These are phyloP conservation scores for Myriosclerotinia curreyana DNA, from an alignment of 2,329 filamentous ascomycete species.

Conservation along the genomic window DNA sequence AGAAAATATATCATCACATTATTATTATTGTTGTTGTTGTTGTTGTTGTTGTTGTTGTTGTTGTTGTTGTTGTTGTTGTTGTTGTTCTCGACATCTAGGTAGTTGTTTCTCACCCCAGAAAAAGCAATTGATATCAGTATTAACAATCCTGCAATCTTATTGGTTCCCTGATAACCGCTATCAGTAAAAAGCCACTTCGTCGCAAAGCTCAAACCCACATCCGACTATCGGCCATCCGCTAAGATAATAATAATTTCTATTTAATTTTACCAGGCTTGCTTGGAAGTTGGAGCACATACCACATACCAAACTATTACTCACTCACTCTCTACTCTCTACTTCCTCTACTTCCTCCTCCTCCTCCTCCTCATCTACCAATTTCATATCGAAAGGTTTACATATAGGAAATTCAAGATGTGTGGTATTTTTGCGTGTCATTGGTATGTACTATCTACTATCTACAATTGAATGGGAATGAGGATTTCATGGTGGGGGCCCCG, in stretches of 20 bases:
- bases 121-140: neutral
- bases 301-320: constrained; percentile 17
- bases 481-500: constrained; percentile 24
- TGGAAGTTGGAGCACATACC: constrained; percentile 9
- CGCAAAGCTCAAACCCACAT: neutral
- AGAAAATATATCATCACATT: too few species aligned
- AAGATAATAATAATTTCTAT: neutral
- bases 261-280: neutral
- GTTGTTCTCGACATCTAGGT: neutral
- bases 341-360: neutral
- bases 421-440: constrained; percentile 79
- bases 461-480: neutral
- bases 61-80: too few species aligned
- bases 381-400: constrained; percentile 1
- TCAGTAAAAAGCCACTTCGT: constrained; percentile 10
- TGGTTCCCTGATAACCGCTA: neutral
- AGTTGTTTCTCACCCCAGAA: neutral
- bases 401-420: constrained; percentile 28
- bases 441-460: constrained; percentile 20
- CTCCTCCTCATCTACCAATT: neutral
- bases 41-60: too few species aligned
- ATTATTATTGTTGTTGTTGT: too few species aligned
- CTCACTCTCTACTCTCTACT: too few species aligned
- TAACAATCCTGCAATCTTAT: neutral
- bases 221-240: constrained; percentile 16